Evolutionary conservation across 768 basidiomycete species (phyloP), one percentile per base, ranked within the genome.

Genomic region (Pleurotus cornucopiae): DNA sequence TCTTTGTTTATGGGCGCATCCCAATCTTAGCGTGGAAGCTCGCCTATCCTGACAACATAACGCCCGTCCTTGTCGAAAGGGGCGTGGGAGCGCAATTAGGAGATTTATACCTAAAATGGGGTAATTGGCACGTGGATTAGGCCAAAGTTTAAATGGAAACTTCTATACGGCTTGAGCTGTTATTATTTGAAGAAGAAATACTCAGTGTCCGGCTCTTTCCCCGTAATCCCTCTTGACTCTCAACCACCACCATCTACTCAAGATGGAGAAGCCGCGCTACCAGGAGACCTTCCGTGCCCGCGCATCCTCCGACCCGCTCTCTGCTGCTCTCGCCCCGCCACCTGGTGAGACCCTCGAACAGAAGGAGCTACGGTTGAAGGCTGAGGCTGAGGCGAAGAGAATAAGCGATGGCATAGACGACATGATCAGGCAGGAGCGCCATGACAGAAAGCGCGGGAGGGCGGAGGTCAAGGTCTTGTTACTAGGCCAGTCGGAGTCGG

Each of bases 401-500:
- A 75, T 86, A 64, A 87, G 84, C 73, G 86, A 92, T 63, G 73
- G 75, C 18, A 94, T 94, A 63, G 91, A 94, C 70, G 85, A 87
- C 59, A 83, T 86, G 81, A 75, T 94, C 65, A 79, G 81, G 57
- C 73, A 76, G 61, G 90, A 92, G 63, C 71, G 78, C 57, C 78
- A 76, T 54, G 83, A 87, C 60, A 73, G 70, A 63, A 84, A 79
- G 71, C 84, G 79, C 68, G 67, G 70, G 39, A 83, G 78, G 37
- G 49, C 38, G 60, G 83, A 85, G 64, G 82, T 92, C 69, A 86
- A 86, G 66, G 82, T 93, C 52, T 75, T 93, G 54, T 77, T 93
- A 58, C 82, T 93, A 41, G 91, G 91, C 51, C 91, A 93, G 78
- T 91, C 90, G 59, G 90, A 92, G 77, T 91, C 88, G 64, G 91